Evolutionary conservation across 192 early-diverging fungal genomes (phyloP), one percentile per base, ranked within the genome.

Genomic region (Gonapodya prolifera): DNA sequence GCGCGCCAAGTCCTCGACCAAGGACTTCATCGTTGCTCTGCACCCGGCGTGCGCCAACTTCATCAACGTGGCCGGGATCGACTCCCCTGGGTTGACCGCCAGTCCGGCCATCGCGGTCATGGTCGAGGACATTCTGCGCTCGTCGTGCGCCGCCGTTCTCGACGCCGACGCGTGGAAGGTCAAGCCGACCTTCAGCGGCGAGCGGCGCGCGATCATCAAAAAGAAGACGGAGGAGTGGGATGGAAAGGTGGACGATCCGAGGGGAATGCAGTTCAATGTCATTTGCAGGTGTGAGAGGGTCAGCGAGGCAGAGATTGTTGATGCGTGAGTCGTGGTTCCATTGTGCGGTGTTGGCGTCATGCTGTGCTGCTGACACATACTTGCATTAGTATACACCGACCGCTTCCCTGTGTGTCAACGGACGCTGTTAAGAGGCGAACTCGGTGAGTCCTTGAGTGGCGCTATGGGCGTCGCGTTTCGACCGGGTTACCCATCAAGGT

Each of bases 21-120:
- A 73, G 1, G 85, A 86, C 75, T 86, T 86, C 73, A 83, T 86
- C 70, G 82, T 86, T 74, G 85, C 85, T 61, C 82, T 79, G 35
- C 35, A 33, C 18, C 33, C 34, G 1, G 23, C 36, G 2, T 80
- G 75, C 13, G 35, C 32, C 28, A 80, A 80, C 0, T 82, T 86
- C 76, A 78, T 86, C 77, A 86, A 86, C 76, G 84, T 84, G 17
- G 84, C 84, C n/a, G 85, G 85, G 2, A 86, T 86, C 36, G 85
- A 86, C 75, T 86, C 84, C 33, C 85, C 85, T 1, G 85, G 85
- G 18, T 75, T 86, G 28, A 86, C 85, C 0, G 77, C 77, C 16
- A 81, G 79, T 0, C 84, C 84, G 1, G 85, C 85, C 30, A 78
- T 86, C 28, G 85, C 85, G 17, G 34, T 80, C 34, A 2, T 83